A percentile compares a stretch with the other conserved stretches of the same genome.
Evolutionary conservation across 2,329 filamentous ascomycete species (phyloP).

Genomic region (Teratosphaeriaceae sp.): DNA sequence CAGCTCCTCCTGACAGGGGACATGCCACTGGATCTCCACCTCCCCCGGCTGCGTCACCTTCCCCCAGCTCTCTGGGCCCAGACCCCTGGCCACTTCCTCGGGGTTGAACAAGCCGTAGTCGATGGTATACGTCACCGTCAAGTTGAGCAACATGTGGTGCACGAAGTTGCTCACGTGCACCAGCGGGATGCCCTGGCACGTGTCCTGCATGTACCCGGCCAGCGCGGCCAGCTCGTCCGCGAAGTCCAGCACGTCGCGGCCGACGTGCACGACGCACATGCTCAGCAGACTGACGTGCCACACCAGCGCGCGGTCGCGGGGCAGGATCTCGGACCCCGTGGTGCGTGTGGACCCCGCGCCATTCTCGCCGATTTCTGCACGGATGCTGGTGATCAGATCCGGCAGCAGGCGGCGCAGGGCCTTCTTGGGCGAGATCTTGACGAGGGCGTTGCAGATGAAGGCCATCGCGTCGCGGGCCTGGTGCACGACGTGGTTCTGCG

Average conservation of each 20-base stretch:
- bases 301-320: conserved; percentile 83
- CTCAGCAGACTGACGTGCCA: conserved; percentile 97
- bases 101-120: conserved; percentile 85
- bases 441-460: conserved; percentile 93
- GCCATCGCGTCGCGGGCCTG: conserved; percentile 97
- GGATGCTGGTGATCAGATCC: conserved; percentile 83
- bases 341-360: conserved; percentile 91
- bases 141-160: conserved; percentile 87
- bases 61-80: conserved; percentile 80
- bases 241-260: conserved; percentile 80
- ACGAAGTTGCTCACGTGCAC: conserved; percentile 97
- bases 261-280: conserved; percentile 97
- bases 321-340: conserved; percentile 86
- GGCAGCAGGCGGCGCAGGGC: conserved; percentile 86
- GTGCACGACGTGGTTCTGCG: conserved; percentile 90
- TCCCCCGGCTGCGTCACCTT: conserved; percentile 65
- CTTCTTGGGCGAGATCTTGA: conserved; percentile 92
- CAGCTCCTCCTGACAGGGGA: conserved; percentile 71
- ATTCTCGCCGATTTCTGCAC: conserved; percentile 95
- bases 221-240: conserved; percentile 85
- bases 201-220: conserved; percentile 92
- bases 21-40: conserved; percentile 85
- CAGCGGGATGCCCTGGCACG: conserved; percentile 86
- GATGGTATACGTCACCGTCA: conserved; percentile 89
- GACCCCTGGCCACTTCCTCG: conserved; percentile 60